Evolutionary conservation across 306 rosid genomes (phyloP).

Genomic region (Citrullus mucosospermus): DNA sequence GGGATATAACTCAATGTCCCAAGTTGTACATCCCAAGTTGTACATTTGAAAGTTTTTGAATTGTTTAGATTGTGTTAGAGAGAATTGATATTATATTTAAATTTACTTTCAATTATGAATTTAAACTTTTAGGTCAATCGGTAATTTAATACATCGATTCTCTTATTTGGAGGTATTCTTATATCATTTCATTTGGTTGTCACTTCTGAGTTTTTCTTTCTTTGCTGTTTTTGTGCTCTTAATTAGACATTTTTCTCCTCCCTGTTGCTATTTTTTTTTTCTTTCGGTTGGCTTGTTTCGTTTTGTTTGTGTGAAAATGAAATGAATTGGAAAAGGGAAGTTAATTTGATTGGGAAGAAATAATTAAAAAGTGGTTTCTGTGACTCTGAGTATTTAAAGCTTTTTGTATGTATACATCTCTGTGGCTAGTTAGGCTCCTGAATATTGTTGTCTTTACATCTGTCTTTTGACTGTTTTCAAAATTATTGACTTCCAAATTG

Average conservation of each 20-base stretch:
- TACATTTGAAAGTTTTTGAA: background rate
- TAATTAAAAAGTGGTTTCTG: background rate
- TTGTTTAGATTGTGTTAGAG: no score
- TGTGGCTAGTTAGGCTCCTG: slow-evolving; percentile 7
- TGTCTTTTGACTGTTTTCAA: background rate
- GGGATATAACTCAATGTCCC: background rate
- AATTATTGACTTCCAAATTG: background rate
- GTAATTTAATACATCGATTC: no score
- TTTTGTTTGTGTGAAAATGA: background rate
- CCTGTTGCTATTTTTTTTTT: background rate
- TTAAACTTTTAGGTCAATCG: no score
- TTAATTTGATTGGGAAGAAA: background rate
- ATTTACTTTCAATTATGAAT: no score
- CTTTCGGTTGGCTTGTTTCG: background rate
- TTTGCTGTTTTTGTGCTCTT: background rate
- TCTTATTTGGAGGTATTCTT: no score
- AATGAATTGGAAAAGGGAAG: background rate
- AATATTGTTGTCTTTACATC: background rate
- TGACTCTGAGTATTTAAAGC: background rate
- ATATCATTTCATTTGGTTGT: background rate
- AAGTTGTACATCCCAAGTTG: background rate
- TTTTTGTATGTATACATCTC: background rate
- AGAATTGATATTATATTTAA: no score
- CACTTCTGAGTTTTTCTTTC: background rate
- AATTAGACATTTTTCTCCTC: background rate